Evolutionary conservation across 164 flowering plant genomes (phyloP).

Genomic region (Akebia trifoliata): DNA sequence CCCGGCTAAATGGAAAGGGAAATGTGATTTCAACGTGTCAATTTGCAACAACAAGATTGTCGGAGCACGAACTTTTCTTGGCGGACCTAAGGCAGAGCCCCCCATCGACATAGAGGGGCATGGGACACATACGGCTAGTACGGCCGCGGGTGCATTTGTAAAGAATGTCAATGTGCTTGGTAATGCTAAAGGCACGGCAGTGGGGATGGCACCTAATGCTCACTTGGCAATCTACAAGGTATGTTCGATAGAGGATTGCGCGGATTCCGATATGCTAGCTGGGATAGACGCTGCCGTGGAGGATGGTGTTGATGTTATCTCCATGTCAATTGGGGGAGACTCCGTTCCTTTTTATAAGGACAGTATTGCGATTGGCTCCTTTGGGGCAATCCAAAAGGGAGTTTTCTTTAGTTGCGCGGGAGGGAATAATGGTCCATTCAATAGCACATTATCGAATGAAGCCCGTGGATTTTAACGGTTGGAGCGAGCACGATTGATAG

Average conservation of each 20-base stretch:
- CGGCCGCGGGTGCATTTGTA: slow-evolving; percentile 44
- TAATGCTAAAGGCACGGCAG: slow-evolving; percentile 43
- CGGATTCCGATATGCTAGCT: slow-evolving; percentile 33
- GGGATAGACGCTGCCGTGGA: slow-evolving; percentile 45
- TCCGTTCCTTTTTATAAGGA: slow-evolving; percentile 24
- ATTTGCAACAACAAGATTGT: slow-evolving; percentile 49
- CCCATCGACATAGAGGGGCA: slow-evolving; percentile 43
- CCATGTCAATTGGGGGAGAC: slow-evolving; percentile 34
- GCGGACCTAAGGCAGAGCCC: slow-evolving; percentile 13
- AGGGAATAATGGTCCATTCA: slow-evolving; percentile 46
- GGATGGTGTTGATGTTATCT: slow-evolving; percentile 54
- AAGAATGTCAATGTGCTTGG: slow-evolving; percentile 32
- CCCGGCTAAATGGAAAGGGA: slow-evolving; percentile 44
- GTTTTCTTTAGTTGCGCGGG: slow-evolving; percentile 50
- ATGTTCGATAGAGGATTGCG: slow-evolving; percentile 25
- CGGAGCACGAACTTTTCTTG: slow-evolving; percentile 35
- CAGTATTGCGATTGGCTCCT: slow-evolving; percentile 35
- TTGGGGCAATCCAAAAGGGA: slow-evolving; percentile 43
- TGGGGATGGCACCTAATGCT: slow-evolving; percentile 48
- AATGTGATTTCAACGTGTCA: slow-evolving; percentile 27
- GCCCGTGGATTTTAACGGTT: slow-evolving; percentile 69
- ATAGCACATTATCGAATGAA: slow-evolving; percentile 29
- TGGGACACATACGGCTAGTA: slow-evolving; percentile 56
- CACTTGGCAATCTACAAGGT: slow-evolving; percentile 49
- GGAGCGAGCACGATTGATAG: slow-evolving; percentile 58